phyloP scores from a whole-genome alignment of 176 grass and related monocot genomes.

The Elaeis guineensis region DNA sequence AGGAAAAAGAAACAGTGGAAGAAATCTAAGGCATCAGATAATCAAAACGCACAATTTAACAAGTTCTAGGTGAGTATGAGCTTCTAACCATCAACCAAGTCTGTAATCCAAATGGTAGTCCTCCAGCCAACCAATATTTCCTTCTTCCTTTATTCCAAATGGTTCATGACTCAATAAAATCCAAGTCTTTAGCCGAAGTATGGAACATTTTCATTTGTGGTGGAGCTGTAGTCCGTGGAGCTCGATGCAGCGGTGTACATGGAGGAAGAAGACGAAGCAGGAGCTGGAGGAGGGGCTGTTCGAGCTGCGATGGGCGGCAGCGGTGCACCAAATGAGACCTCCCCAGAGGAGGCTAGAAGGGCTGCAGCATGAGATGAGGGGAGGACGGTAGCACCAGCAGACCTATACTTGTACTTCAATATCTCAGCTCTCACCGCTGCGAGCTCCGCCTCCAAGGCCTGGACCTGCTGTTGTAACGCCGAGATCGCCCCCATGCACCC shows the following conservation, averaged over 20 bases:
- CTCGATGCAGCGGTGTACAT: conserved; percentile 70
- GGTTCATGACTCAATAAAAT: no score
- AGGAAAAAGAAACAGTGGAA: no score
- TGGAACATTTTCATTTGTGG: conserved; percentile 74
- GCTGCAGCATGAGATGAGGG: conserved; percentile 36
- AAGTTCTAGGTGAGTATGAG: no score
- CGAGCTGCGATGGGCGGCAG: neutral
- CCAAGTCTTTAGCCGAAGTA: conserved; percentile 48
- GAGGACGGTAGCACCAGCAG: conserved; percentile 27
- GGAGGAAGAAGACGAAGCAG: conserved; percentile 44
- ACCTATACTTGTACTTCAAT: conserved; percentile 50
- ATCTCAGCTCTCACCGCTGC: conserved; percentile 55
- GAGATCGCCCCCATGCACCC: conserved; percentile 91
- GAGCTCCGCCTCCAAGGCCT: conserved; percentile 74
- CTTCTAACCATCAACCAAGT: no score
- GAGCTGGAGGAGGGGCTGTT: conserved; percentile 22
- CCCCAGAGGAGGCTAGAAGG: conserved; percentile 32
- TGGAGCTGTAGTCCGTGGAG: conserved; percentile 85
- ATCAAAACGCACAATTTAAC: no score
- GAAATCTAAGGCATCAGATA: no score
- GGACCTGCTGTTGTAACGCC: conserved; percentile 73
- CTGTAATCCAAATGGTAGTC: no score
- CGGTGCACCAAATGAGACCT: conserved; percentile 4
- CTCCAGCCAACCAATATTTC: no score
- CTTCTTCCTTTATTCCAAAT: no score